Evolutionary conservation across 148 eudicot genomes (phyloP).

Genomic region (Heliosperma pusillum): DNA sequence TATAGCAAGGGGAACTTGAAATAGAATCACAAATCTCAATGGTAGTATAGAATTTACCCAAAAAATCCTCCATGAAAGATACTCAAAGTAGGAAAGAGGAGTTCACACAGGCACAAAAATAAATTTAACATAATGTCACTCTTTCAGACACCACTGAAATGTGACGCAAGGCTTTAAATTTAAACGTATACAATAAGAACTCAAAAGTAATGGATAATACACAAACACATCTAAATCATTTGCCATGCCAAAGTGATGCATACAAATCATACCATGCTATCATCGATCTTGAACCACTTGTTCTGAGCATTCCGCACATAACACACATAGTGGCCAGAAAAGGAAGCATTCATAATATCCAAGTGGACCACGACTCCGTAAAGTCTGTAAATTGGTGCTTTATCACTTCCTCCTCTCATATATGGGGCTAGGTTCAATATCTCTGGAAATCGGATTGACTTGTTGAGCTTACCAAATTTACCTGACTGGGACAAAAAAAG

Average conservation of each 20-base stretch:
- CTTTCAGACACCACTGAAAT: not conserved
- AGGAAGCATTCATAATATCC: slow-evolving; percentile 80
- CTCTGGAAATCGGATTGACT: slow-evolving; percentile 69
- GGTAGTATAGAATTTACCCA: not conserved
- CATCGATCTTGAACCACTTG: slow-evolving; percentile 82
- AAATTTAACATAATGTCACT: not conserved
- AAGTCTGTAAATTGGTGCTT: slow-evolving; percentile 65
- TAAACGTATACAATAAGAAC: not conserved
- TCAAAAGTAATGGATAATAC: not conserved
- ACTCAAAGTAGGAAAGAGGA: not conserved
- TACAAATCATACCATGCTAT: slow-evolving; percentile 50
- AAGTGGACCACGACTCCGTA: slow-evolving; percentile 89
- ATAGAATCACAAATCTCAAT: not conserved
- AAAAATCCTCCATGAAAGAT: not conserved
- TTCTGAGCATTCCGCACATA: slow-evolving; percentile 70
- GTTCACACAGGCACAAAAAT: not conserved
- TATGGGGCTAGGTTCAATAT: slow-evolving; percentile 70
- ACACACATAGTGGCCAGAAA: slow-evolving; percentile 84
- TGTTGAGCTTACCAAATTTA: slow-evolving; percentile 80
- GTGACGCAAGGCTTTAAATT: not conserved
- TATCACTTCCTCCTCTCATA: slow-evolving; percentile 69
- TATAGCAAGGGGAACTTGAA: not conserved
- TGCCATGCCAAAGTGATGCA: not conserved
- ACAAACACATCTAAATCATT: not conserved
- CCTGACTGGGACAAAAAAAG: slow-evolving; percentile 54